Conservation (phyloP, 495 filamentous ascomycete species). For the Lasiosphaeria hispida region DNA sequence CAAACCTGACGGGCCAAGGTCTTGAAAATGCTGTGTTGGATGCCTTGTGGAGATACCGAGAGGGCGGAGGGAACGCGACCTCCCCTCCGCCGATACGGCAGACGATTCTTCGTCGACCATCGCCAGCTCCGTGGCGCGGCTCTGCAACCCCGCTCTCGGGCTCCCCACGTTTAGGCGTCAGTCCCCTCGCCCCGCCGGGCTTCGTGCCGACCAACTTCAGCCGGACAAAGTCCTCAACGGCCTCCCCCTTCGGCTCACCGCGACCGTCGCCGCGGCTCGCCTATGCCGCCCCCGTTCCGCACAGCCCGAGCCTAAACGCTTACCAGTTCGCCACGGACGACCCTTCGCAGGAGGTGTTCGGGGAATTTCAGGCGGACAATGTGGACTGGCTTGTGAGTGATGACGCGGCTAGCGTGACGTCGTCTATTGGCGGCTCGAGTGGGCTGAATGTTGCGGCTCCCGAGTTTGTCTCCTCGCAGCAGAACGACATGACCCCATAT, state of each 20-base stretch:
- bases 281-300: conserved; percentile 85
- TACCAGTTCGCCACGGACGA: conserved; percentile 82
- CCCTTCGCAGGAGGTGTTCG: conserved; percentile 79
- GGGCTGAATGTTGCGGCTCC: conserved; percentile 73
- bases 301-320: conserved; percentile 88
- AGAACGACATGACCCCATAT: conserved; percentile 92
- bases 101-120: conserved; percentile 83
- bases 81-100: conserved; percentile 80
- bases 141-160: conserved; percentile 73
- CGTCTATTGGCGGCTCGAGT: conserved; percentile 60
- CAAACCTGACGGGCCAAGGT: conserved; percentile 67
- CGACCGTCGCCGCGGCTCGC: conserved; percentile 90
- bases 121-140: conserved; percentile 91
- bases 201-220: conserved; percentile 73
- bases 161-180: conserved; percentile 72
- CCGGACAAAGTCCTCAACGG: conserved; percentile 69
- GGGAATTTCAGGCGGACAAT: conserved; percentile 87
- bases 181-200: conserved; percentile 77
- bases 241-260: conserved; percentile 91
- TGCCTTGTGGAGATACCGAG: conserved; percentile 86
- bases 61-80: conserved; percentile 67
- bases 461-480: conserved; percentile 67
- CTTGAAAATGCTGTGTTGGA: conserved; percentile 91
- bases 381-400: conserved; percentile 97
- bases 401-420: conserved; percentile 76